Percentiles rank a stretch among this genome's conserved stretches.
Conservation (phyloP, 78 protist species). For the Polysphondylium violaceum region DNA sequence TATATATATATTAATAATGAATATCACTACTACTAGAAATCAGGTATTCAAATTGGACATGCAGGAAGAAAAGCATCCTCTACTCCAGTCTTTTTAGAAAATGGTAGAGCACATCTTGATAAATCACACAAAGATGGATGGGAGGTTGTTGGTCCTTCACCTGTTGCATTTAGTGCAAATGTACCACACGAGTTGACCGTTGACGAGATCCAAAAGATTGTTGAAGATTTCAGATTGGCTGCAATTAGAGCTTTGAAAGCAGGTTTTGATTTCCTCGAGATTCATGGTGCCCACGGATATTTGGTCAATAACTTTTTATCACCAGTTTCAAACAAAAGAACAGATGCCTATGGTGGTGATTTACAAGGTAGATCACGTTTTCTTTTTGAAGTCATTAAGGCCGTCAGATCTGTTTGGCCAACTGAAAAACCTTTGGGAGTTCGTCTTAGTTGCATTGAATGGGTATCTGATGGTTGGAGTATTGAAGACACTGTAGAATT, state of each 20-base stretch:
- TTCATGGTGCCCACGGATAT: slow-evolving; percentile 92
- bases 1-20: background rate
- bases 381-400: slow-evolving; percentile 47
- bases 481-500: slow-evolving; percentile 25
- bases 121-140: slow-evolving; percentile 50
- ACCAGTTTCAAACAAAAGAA: slow-evolving; percentile 84
- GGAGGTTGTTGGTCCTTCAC: slow-evolving; percentile 28
- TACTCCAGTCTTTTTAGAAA: slow-evolving; percentile 24
- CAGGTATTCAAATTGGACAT: slow-evolving; percentile 54
- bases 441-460: slow-evolving; percentile 14
- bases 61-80: slow-evolving; percentile 52
- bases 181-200: slow-evolving; percentile 43
- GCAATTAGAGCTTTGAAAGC: slow-evolving; percentile 75
- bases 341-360: slow-evolving; percentile 93
- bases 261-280: slow-evolving; percentile 85
- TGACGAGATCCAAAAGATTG: slow-evolving; percentile 40
- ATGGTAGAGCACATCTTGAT: slow-evolving; percentile 42
- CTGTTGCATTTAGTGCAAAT: background rate
- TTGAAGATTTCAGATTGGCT: slow-evolving; percentile 54
- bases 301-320: slow-evolving; percentile 79
- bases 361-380: slow-evolving; percentile 87
- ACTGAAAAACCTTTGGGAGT: slow-evolving; percentile 12
- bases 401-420: slow-evolving; percentile 52
- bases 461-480: slow-evolving; percentile 50
- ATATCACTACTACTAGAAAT: background rate